phyloP scores from a whole-genome alignment of 1,284 basidiomycete genomes.

The Irpex sp. region DNA sequence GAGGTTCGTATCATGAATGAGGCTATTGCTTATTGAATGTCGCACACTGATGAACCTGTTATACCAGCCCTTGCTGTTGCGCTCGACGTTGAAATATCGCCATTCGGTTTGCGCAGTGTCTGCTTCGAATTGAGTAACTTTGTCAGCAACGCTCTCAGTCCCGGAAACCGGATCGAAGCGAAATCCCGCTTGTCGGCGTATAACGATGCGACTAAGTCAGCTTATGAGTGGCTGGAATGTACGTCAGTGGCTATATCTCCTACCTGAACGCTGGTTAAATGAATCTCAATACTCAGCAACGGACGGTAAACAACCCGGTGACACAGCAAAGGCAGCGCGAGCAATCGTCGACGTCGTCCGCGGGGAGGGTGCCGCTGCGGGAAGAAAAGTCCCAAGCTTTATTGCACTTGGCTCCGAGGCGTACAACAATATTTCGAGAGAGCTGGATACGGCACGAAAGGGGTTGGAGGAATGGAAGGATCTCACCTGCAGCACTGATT shows the following conservation, averaged over 20 bases:
- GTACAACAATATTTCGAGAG: slow-evolving; percentile 1
- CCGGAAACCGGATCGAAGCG: slow-evolving; percentile 27
- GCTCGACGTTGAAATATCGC: slow-evolving; percentile 36
- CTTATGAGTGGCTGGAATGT: background rate
- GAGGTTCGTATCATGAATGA: slow-evolving; percentile 18
- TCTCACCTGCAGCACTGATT: background rate
- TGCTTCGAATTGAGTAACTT: slow-evolving; percentile 43
- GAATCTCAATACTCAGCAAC: slow-evolving; percentile 22
- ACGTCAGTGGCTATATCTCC: background rate
- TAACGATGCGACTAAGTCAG: background rate
- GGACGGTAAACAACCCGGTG: slow-evolving; percentile 30
- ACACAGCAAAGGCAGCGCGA: slow-evolving; percentile 27
- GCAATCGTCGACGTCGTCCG: slow-evolving; percentile 28
- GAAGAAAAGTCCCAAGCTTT: slow-evolving; percentile 18
- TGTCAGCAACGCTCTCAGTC: slow-evolving; percentile 35
- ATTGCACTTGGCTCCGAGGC: slow-evolving; percentile 27
- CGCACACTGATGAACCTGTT: background rate
- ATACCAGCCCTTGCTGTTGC: slow-evolving; percentile 26
- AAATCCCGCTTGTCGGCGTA: background rate
- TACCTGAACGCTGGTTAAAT: background rate
- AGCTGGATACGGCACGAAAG: background rate
- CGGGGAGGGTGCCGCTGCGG: slow-evolving; percentile 26
- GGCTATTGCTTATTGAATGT: background rate
- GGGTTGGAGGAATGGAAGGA: background rate
- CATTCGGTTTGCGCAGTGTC: slow-evolving; percentile 37